Evolutionary conservation across 2,329 filamentous ascomycete species (phyloP).

Genomic region (Cadophora sp.): DNA sequence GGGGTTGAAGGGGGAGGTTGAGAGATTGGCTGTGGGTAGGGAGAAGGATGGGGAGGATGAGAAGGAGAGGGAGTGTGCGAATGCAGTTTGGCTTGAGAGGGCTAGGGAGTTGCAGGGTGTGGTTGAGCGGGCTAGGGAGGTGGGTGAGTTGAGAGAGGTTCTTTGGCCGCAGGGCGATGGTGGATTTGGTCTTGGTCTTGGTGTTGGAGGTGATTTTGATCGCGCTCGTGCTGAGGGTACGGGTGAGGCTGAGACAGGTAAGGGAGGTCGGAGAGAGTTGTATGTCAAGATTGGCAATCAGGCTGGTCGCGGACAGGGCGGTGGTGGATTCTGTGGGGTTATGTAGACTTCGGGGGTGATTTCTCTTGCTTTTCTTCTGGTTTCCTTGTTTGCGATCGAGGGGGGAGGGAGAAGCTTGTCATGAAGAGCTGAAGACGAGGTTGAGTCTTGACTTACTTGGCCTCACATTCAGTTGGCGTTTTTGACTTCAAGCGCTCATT

Average conservation of each 20-base stretch:
- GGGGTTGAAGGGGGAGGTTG: background rate
- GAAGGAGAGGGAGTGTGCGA: background rate
- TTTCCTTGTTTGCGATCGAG: background rate
- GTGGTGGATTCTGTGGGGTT: constrained; percentile 28
- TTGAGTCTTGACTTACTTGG: background rate
- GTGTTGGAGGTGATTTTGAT: background rate
- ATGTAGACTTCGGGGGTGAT: constrained; percentile 25
- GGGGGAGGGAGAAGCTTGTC: background rate
- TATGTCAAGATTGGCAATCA: constrained; percentile 17
- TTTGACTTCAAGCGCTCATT: background rate
- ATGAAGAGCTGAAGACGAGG: background rate
- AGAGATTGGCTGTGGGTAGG: background rate
- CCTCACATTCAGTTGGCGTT: background rate
- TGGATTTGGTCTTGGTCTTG: background rate
- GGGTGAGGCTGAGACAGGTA: constrained; percentile 2
- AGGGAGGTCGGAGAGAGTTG: constrained; percentile 11
- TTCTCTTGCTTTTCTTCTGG: background rate
- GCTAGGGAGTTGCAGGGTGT: background rate
- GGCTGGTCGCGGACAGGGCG: constrained; percentile 23
- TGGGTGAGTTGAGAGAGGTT: constrained; percentile 18
- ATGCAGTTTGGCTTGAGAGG: background rate
- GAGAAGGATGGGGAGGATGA: background rate
- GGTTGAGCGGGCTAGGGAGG: constrained; percentile 10
- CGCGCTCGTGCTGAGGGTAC: background rate
- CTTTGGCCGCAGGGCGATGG: constrained; percentile 32